Conservation (phyloP, 2,329 filamentous ascomycete species). For the Arthrobotrys iridis region DNA sequence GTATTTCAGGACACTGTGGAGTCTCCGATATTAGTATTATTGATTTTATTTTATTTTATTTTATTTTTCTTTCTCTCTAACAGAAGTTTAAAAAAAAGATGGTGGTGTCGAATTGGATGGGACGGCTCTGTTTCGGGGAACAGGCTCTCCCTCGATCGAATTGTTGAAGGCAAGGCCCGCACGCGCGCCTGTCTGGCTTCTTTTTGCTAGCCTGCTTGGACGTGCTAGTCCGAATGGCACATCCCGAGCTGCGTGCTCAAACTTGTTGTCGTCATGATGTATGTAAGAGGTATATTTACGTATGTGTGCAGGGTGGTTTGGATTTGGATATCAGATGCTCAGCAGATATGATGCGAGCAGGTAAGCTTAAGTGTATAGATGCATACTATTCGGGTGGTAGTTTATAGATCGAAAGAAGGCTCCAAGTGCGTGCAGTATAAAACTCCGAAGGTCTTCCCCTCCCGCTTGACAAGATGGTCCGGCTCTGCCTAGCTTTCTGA, state of each 20-base stretch:
- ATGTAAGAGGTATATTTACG: neutral
- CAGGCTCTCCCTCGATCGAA: slow-evolving; percentile 43
- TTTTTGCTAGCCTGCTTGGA: neutral
- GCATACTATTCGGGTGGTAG: too few relatives aligned
- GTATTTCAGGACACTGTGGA: slow-evolving; percentile 36
- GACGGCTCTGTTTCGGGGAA: slow-evolving; percentile 54
- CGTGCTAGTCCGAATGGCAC: slow-evolving; percentile 45
- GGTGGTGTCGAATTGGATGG: slow-evolving; percentile 51
- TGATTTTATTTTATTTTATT: neutral
- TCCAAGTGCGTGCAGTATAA: slow-evolving; percentile 10
- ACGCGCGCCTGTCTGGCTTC: slow-evolving; percentile 27
- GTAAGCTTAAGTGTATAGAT: neutral
- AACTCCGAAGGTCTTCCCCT: slow-evolving; percentile 17
- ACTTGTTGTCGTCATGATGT: slow-evolving; percentile 16
- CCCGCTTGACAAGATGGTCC: neutral
- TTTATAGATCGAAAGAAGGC: neutral
- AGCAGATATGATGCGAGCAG: neutral
- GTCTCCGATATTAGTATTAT: neutral
- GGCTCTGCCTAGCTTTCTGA: slow-evolving; percentile 39
- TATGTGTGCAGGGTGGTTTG: too few relatives aligned
- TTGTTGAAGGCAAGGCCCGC: slow-evolving; percentile 10
- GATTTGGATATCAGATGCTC: neutral
- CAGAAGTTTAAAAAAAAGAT: neutral
- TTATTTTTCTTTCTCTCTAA: slow-evolving; percentile 5
- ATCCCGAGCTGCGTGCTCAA: slow-evolving; percentile 15